phyloP scores from a whole-genome alignment of 2,329 filamentous ascomycete genomes.

The Madurella fahalii region DNA sequence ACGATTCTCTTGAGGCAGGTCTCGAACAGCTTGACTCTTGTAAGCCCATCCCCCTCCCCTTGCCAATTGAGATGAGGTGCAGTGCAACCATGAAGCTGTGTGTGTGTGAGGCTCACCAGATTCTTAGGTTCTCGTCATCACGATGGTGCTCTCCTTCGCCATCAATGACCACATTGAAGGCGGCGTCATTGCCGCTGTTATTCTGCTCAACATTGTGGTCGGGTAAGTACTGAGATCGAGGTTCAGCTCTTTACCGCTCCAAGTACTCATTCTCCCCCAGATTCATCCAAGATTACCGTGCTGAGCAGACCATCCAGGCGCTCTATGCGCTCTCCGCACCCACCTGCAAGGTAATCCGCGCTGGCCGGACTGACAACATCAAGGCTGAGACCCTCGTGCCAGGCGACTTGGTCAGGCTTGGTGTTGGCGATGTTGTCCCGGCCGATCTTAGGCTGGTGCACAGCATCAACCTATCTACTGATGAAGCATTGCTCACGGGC shows the following conservation, averaged over 20 bases:
- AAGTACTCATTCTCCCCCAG: conserved; percentile 29
- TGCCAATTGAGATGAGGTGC: not conserved
- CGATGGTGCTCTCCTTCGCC: conserved; percentile 66
- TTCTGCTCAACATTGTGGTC: conserved; percentile 63
- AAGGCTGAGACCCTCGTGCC: conserved; percentile 57
- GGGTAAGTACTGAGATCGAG: conserved; percentile 43
- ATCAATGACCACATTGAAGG: conserved; percentile 65
- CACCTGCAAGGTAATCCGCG: conserved; percentile 55
- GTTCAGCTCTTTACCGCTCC: not conserved
- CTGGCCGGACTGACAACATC: conserved; percentile 47
- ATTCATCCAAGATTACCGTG: conserved; percentile 57
- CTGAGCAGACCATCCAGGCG: conserved; percentile 60
- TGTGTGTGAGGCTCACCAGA: conserved; percentile 1
- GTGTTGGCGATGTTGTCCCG: conserved; percentile 64
- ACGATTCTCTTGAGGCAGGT: conserved; percentile 73
- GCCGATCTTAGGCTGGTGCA: conserved; percentile 64
- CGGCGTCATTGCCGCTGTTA: conserved; percentile 63
- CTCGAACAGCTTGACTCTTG: conserved; percentile 69
- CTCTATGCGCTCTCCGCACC: conserved; percentile 55
- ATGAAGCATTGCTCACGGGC: conserved; percentile 70
- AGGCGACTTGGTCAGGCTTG: conserved; percentile 61
- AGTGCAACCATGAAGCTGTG: not conserved
- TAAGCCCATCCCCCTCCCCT: conserved; percentile 3
- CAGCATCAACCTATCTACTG: conserved; percentile 69
- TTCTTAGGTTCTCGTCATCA: conserved; percentile 64